Evolutionary conservation across 345 rosid species (phyloP), one percentile per base, ranked within the genome.

Genomic region (Brassica carinata): DNA sequence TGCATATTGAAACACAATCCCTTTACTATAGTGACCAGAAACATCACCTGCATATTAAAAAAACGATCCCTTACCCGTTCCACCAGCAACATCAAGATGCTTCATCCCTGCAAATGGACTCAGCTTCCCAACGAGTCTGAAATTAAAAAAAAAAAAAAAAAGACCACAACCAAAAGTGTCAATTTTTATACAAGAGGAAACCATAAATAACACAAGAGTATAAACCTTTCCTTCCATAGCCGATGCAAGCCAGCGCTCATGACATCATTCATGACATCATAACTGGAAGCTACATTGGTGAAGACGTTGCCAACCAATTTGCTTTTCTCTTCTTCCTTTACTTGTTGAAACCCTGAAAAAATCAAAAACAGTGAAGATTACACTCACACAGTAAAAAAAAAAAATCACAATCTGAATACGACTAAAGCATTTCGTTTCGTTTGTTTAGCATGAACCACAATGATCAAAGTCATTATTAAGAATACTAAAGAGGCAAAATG

Each of bases 21-120:
- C 5, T 30, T 30, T 4, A 30, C 33, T 30, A 30, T 30, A 30
- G 33, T 1, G 33, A 30, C 33, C 33, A 2, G 33, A 30, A 30
- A 40, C 45, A 40, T 40, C 48, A 10, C 48, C 48, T 40, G 14
- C 48, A 9, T 10, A 40, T 40, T 40, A 19, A 2, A 30, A 30
- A 30, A 30, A 30, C 33, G 33, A 30, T 30, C 33, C 33, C 33
- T 30, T 30, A 31, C 98, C 99, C 69, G 98, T 96, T 75, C 99
- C 99, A 26, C 99, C 98, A 6, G 99, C 99, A 73, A 96, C 98
- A 84, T 96, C 99, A 84, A 92, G 93, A 86, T 96, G 98, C 86
- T 92, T 92, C 94, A 93, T 96, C 86, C 99, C 98, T 1, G 89
- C 89, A 77, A 96, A 96, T 66, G 99, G 99, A 81, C 86, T 86